Percentiles rank a stretch among this genome's conserved stretches.
Evolutionary conservation across 1,284 basidiomycete species (phyloP).

Genomic region (Malassezia brasiliensis): DNA sequence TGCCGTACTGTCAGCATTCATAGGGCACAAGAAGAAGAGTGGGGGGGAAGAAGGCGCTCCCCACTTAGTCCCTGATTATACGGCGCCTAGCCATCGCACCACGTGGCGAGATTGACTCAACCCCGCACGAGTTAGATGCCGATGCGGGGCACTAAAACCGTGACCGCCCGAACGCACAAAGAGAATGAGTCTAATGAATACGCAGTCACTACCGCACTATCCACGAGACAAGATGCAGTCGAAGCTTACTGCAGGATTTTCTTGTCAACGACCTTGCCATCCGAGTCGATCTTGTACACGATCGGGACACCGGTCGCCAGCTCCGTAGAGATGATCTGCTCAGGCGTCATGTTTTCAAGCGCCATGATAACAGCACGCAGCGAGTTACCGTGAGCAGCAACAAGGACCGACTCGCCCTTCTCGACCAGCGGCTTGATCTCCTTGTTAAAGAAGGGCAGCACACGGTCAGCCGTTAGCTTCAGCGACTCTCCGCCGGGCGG

Average conservation of each 20-base stretch:
- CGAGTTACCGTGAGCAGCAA: conserved; percentile 51
- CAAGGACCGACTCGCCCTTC: conserved; percentile 50
- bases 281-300: conserved; percentile 49
- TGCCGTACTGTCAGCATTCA: not conserved
- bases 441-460: conserved; percentile 50
- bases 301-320: conserved; percentile 51
- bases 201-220: no score
- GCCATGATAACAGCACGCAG: conserved; percentile 50
- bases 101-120: no score
- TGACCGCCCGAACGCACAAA: no score
- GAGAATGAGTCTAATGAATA: no score
- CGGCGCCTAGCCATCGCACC: no score
- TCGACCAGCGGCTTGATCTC: conserved; percentile 49
- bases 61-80: no score
- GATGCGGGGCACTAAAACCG: no score
- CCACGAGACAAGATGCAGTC: no score
- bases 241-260: conserved; percentile 33
- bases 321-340: conserved; percentile 50
- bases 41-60: no score
- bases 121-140: no score
- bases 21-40: not conserved
- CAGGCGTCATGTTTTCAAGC: conserved; percentile 48
- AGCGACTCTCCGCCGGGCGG: conserved; percentile 51
- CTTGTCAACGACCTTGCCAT: conserved; percentile 45
- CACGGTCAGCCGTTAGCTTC: conserved; percentile 50